Evolutionary conservation across 1,139 yeast species (phyloP).

Genomic region (Blastobotrys indianensis): DNA sequence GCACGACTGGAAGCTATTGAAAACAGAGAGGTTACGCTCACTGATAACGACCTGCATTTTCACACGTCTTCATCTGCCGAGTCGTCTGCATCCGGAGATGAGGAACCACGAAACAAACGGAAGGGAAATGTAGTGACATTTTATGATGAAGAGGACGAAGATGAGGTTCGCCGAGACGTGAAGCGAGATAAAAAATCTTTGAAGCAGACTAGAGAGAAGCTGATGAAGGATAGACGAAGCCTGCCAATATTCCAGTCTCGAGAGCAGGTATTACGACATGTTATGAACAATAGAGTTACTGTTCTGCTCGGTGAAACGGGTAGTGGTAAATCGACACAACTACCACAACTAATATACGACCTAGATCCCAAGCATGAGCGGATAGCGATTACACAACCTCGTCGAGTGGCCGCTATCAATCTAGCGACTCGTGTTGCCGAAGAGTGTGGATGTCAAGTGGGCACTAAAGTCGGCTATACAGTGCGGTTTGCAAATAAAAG

Average conservation of each 20-base stretch:
- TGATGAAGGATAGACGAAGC: constrained; percentile 39
- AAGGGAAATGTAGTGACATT: constrained; percentile 17
- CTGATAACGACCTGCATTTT: constrained; percentile 19
- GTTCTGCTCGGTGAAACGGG: constrained; percentile 95
- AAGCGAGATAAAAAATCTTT: constrained; percentile 10
- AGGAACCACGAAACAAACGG: not conserved
- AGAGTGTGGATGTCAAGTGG: constrained; percentile 66
- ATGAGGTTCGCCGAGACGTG: constrained; percentile 24
- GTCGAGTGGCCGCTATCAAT: constrained; percentile 96
- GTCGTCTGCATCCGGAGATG: not conserved
- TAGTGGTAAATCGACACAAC: constrained; percentile 93
- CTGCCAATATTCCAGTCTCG: constrained; percentile 76
- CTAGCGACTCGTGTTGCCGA: constrained; percentile 90
- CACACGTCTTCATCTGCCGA: constrained; percentile 9
- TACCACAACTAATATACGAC: constrained; percentile 66
- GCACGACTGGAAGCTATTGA: constrained; percentile 17
- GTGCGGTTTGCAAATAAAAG: constrained; percentile 73
- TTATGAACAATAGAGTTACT: constrained; percentile 57
- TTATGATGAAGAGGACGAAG: constrained; percentile 35
- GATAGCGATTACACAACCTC: constrained; percentile 92
- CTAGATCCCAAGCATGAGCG: constrained; percentile 40
- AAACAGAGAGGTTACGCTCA: constrained; percentile 12
- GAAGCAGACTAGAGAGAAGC: constrained; percentile 7
- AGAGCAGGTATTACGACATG: constrained; percentile 52
- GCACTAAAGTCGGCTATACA: constrained; percentile 83